Conservation (phyloP, 345 rosid genomes). For the Acer yangbiense region DNA sequence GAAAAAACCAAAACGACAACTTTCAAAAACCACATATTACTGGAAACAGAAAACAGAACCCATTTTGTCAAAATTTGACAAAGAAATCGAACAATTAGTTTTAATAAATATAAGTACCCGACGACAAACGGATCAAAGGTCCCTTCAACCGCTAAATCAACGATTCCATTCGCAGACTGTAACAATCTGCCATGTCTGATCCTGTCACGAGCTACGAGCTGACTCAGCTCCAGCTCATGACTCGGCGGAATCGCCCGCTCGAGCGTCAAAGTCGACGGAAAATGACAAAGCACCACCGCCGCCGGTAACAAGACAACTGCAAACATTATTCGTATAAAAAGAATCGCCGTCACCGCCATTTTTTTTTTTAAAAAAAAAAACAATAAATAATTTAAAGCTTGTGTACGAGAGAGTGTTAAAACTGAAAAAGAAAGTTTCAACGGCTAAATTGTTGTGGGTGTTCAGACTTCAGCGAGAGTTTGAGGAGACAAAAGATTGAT, state of each 20-base stretch:
- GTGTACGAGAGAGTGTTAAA: no score
- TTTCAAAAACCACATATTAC: slow-evolving; percentile 1
- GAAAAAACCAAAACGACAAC: slow-evolving; percentile 6
- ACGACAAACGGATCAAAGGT: slow-evolving; percentile 80
- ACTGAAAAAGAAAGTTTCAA: neutral
- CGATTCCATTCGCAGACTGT: slow-evolving; percentile 60
- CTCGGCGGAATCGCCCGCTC: slow-evolving; percentile 59
- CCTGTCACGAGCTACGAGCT: slow-evolving; percentile 66
- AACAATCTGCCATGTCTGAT: slow-evolving; percentile 81
- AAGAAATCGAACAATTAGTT: neutral
- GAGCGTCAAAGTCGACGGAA: slow-evolving; percentile 60
- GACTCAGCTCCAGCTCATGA: slow-evolving; percentile 52
- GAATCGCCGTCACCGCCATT: slow-evolving; percentile 24
- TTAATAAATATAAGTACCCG: slow-evolving; percentile 51
- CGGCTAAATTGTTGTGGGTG: neutral
- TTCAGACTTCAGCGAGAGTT: neutral
- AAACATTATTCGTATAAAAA: slow-evolving; percentile 15
- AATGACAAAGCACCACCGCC: slow-evolving; percentile 36
- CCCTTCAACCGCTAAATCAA: slow-evolving; percentile 79
- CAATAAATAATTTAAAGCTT: neutral
- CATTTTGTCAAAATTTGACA: neutral
- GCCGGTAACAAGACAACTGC: slow-evolving; percentile 23
- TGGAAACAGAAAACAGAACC: neutral
- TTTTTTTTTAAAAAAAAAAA: neutral
- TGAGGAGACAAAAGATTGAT: neutral